These are phyloP conservation scores for Kurtzmaniella fragi DNA, from an alignment of 805 yeast genomes.

Conservation along the genomic window DNA sequence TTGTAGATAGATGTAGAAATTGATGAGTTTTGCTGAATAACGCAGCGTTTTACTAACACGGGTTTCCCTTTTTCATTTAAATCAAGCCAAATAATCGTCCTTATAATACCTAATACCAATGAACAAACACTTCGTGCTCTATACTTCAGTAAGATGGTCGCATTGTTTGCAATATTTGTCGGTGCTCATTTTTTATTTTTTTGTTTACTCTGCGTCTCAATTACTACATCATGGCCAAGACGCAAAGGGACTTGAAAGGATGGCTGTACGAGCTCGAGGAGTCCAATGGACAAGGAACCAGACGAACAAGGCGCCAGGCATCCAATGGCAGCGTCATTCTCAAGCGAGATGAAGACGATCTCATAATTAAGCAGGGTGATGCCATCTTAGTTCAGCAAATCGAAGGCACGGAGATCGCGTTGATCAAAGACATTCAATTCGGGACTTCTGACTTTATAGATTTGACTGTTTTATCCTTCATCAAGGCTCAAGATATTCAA, in stretches of 20 bases:
- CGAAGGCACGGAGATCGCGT: constrained; percentile 32
- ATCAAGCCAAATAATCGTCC: no score
- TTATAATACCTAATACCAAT: no score
- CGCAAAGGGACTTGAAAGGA: constrained; percentile 21
- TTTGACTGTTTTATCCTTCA: constrained; percentile 44
- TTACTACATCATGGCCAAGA: constrained; percentile 11
- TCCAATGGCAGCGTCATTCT: constrained; percentile 18
- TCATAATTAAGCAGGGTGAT: constrained; percentile 51
- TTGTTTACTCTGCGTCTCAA: background rate
- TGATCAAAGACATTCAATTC: constrained; percentile 47
- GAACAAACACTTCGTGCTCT: no score
- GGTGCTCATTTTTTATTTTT: no score
- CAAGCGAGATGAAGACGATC: constrained; percentile 40
- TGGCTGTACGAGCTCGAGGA: constrained; percentile 26
- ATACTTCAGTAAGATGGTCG: no score
- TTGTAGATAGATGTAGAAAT: background rate
- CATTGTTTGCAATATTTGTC: no score
- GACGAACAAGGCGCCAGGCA: constrained; percentile 11
- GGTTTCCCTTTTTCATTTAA: no score
- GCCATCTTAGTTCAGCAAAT: constrained; percentile 37
- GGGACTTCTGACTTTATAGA: constrained; percentile 48
- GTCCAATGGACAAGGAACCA: constrained; percentile 10
- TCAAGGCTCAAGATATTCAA: constrained; percentile 38
- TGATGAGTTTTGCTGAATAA: background rate
- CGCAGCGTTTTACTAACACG: no score